These are phyloP conservation scores for Syncephalis fuscata DNA, from an alignment of 371 early-diverging fungal genomes.

Conservation along the genomic window DNA sequence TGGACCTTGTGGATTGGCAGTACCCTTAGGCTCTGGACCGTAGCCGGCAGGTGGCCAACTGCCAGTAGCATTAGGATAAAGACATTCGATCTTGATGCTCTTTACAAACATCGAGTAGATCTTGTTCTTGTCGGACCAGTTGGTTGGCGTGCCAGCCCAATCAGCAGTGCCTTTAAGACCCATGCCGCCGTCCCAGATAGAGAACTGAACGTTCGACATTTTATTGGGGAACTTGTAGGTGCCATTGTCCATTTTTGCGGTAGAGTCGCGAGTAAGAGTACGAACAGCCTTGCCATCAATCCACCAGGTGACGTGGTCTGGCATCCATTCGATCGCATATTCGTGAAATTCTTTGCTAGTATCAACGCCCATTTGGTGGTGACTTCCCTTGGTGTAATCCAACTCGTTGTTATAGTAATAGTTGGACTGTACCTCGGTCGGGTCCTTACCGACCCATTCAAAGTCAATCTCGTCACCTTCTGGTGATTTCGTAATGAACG, in stretches of 20 bases:
- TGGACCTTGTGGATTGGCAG: too few relatives aligned
- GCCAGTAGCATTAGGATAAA: neutral
- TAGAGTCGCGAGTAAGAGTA: constrained; percentile 16
- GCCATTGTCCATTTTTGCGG: constrained; percentile 10
- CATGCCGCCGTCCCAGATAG: constrained; percentile 51
- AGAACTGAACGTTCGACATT: constrained; percentile 32
- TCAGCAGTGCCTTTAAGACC: constrained; percentile 32
- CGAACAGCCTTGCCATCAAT: constrained; percentile 30
- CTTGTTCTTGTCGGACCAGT: constrained; percentile 26
- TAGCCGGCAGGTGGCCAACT: constrained; percentile 2
- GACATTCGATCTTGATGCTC: constrained; percentile 4
- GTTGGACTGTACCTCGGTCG: constrained; percentile 37
- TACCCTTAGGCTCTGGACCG: neutral
- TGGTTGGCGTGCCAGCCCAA: constrained; percentile 47
- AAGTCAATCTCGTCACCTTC: constrained; percentile 57
- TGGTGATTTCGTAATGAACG: constrained; percentile 34
- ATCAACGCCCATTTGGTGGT: constrained; percentile 8
- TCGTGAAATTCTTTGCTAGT: constrained; percentile 12
- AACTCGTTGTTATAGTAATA: constrained; percentile 39
- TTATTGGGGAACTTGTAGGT: constrained; percentile 29
- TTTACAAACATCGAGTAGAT: constrained; percentile 22
- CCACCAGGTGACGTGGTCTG: constrained; percentile 28
- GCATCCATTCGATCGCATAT: constrained; percentile 34
- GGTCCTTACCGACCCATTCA: constrained; percentile 42
- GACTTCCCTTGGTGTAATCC: constrained; percentile 19